These are phyloP conservation scores for Hura crepitans DNA, from an alignment of 441 rosid species.

Conservation along the genomic window DNA sequence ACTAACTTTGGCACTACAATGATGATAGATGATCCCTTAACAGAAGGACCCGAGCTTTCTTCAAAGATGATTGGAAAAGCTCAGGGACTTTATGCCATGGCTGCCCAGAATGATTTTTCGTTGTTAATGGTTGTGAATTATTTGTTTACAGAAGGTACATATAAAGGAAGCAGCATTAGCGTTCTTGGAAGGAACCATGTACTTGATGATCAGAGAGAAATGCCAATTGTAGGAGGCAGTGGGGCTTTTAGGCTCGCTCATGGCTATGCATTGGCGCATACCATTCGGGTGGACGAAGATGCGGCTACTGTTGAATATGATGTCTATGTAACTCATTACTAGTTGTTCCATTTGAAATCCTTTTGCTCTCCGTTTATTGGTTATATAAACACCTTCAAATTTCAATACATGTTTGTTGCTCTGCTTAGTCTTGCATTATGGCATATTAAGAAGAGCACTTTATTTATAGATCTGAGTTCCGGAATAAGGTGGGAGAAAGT, in stretches of 20 bases:
- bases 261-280: conserved; percentile 61
- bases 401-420: too few relatives aligned
- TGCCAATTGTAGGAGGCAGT: conserved; percentile 62
- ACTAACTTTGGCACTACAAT: conserved; percentile 41
- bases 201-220: conserved; percentile 42
- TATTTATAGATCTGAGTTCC: not conserved
- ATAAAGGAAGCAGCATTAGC: conserved; percentile 55
- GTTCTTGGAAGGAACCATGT: conserved; percentile 50
- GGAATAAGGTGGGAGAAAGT: not conserved
- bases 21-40: conserved; percentile 52
- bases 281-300: conserved; percentile 26
- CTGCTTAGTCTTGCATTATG: not conserved
- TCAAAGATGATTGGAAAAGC: conserved; percentile 62
- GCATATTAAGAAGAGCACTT: not conserved
- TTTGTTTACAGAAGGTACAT: conserved; percentile 44
- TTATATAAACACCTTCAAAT: too few relatives aligned
- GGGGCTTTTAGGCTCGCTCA: conserved; percentile 65
- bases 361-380: too few relatives aligned
- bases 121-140: conserved; percentile 53
- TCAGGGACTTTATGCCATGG: conserved; percentile 53
- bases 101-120: conserved; percentile 34
- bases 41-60: conserved; percentile 35
- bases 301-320: conserved; percentile 53
- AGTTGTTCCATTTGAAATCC: too few relatives aligned
- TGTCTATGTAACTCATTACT: conserved; percentile 47